phyloP scores from a whole-genome alignment of 129 eudicot genomes.

The Pseudognaphalium luteoalbum region DNA sequence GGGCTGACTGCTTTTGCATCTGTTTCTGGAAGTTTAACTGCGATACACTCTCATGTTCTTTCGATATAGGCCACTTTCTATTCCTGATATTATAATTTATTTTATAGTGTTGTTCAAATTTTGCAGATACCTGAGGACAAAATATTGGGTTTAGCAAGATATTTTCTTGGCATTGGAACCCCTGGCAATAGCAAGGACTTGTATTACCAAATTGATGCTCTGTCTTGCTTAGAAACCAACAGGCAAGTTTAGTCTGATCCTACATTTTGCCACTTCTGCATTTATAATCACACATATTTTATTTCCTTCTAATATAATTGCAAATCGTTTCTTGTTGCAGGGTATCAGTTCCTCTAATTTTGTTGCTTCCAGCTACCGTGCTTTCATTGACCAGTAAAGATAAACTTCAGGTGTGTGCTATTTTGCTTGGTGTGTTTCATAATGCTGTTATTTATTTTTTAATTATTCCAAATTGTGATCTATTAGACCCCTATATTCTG shows the following conservation, averaged over 20 bases:
- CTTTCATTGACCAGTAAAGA: constrained; percentile 67
- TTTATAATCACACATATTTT: neutral
- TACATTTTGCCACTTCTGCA: neutral
- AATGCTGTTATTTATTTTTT: neutral
- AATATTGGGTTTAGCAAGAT: constrained; percentile 85
- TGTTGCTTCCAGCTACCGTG: constrained; percentile 84
- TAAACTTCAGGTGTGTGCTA: constrained; percentile 62
- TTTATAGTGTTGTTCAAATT: constrained; percentile 19
- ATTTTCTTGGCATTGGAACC: constrained; percentile 80
- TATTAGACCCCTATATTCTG: neutral
- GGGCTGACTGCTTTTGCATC: constrained; percentile 72
- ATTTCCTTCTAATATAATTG: constrained; percentile 5
- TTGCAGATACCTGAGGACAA: constrained; percentile 83
- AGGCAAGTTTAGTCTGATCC: constrained; percentile 48
- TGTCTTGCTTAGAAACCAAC: constrained; percentile 69
- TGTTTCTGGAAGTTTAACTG: constrained; percentile 66
- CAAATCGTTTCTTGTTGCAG: constrained; percentile 43
- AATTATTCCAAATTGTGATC: neutral
- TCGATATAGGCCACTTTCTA: constrained; percentile 4
- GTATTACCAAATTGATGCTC: constrained; percentile 75
- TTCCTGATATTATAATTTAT: constrained; percentile 8
- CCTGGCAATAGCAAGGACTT: constrained; percentile 84
- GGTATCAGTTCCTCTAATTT: constrained; percentile 70
- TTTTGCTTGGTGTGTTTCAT: constrained; percentile 7
- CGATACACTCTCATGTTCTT: constrained; percentile 6